These are phyloP conservation scores for Euphorbia celastroides DNA, from an alignment of 441 rosid species.

Conservation along the genomic window DNA sequence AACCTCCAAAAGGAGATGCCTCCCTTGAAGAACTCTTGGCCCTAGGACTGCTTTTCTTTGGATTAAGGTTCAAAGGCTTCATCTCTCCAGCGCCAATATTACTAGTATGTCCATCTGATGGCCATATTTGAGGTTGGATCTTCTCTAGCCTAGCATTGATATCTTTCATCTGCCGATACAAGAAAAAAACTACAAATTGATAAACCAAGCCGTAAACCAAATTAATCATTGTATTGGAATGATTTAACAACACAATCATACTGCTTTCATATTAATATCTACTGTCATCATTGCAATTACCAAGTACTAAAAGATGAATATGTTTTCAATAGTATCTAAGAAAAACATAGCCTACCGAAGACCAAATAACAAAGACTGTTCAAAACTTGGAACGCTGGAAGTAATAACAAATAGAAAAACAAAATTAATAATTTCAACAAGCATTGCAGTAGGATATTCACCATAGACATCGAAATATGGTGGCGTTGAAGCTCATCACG, in stretches of 20 bases:
- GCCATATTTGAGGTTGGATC: constrained; percentile 67
- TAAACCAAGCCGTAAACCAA: background rate
- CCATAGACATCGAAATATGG: constrained; percentile 82
- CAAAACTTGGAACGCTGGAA: background rate
- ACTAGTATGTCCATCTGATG: constrained; percentile 52
- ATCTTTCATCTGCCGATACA: constrained; percentile 67
- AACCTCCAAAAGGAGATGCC: constrained; percentile 80
- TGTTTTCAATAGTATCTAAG: constrained; percentile 1
- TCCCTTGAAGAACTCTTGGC: constrained; percentile 75
- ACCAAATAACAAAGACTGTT: background rate
- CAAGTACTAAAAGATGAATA: background rate
- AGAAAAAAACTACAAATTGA: constrained; percentile 6
- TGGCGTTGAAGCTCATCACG: constrained; percentile 97
- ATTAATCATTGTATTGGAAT: background rate
- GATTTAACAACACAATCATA: background rate
- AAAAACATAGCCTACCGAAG: constrained; percentile 8
- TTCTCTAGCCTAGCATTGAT: constrained; percentile 93
- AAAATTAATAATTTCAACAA: background rate
- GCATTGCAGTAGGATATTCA: constrained; percentile 27
- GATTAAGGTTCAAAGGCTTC: constrained; percentile 47
- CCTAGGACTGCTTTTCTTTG: constrained; percentile 87
- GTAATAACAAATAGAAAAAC: background rate
- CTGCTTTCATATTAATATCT: background rate
- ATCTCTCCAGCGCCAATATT: constrained; percentile 51
- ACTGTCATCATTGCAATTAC: background rate